Conservation (phyloP, 331 rosid species). For the Spiraea crenata region DNA sequence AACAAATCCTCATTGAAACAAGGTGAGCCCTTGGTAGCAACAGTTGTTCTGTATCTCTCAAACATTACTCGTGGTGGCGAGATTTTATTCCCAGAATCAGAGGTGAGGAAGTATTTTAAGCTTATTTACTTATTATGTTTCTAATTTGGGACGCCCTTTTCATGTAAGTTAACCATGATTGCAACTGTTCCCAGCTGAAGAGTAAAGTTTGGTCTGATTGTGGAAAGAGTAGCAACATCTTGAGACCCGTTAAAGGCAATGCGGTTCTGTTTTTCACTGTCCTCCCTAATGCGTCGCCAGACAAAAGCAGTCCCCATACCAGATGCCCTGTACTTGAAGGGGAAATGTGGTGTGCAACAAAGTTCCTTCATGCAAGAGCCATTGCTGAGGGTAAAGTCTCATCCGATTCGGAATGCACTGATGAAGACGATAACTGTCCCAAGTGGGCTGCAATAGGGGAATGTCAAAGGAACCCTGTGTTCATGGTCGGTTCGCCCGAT, state of each 20-base stretch:
- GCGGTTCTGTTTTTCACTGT: conserved; percentile 77
- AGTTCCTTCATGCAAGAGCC: conserved; percentile 52
- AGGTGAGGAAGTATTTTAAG: conserved; percentile 40
- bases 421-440: conserved; percentile 58
- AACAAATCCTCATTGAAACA: conserved; percentile 42
- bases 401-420: conserved; percentile 45
- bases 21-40: conserved; percentile 62
- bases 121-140: neutral
- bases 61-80: conserved; percentile 60
- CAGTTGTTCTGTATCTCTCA: conserved; percentile 76
- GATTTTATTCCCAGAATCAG: conserved; percentile 59
- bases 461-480: conserved; percentile 73
- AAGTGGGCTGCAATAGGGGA: conserved; percentile 82
- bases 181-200: conserved; percentile 38
- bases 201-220: conserved; percentile 46
- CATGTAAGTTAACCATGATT: neutral
- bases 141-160: neutral
- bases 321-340: conserved; percentile 76
- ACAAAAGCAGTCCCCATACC: conserved; percentile 56
- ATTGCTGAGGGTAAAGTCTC: conserved; percentile 26
- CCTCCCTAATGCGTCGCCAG: conserved; percentile 51
- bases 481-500: conserved; percentile 89
- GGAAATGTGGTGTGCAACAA: conserved; percentile 70
- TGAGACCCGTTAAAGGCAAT: conserved; percentile 68
- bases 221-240: conserved; percentile 29